Conservation (phyloP, 2,329 filamentous ascomycete species). For the Tothia fuscella region DNA sequence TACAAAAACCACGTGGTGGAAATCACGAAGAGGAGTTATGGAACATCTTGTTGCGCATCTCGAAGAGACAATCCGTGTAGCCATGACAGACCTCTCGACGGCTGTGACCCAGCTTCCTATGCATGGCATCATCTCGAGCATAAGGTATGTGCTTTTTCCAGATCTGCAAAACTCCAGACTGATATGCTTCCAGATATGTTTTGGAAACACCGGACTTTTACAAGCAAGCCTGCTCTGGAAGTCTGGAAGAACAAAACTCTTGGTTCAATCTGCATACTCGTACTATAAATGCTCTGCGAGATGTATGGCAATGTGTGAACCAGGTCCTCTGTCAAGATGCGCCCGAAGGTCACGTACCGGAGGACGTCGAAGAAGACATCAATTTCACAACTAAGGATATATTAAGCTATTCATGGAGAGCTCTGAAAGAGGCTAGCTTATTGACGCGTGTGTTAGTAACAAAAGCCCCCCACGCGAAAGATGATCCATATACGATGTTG, state of each 20-base stretch:
- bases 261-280: constrained; percentile 37
- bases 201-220: constrained; percentile 2
- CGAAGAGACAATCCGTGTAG: constrained; percentile 51
- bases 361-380: constrained; percentile 60
- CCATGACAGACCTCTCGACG: constrained; percentile 50
- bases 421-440: constrained; percentile 85
- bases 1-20: constrained; percentile 18
- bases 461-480: constrained; percentile 20
- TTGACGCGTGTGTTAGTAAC: constrained; percentile 43
- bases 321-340: constrained; percentile 84
- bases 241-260: constrained; percentile 7
- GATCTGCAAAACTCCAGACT: constrained; percentile 6
- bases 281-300: constrained; percentile 48
- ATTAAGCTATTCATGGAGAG: constrained; percentile 88
- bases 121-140: constrained; percentile 30
- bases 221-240: background rate
- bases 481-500: constrained; percentile 17
- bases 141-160: constrained; percentile 19
- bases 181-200: background rate
- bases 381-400: constrained; percentile 76
- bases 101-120: constrained; percentile 41
- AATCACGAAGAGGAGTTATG: constrained; percentile 39
- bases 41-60: constrained; percentile 47
- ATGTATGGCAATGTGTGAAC: constrained; percentile 67
- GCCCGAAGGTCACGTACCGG: constrained; percentile 74